Evolutionary conservation across 2,329 filamentous ascomycete genomes (phyloP), one percentile per base, ranked within the genome.

Genomic region (Aspergillus brasiliensis): DNA sequence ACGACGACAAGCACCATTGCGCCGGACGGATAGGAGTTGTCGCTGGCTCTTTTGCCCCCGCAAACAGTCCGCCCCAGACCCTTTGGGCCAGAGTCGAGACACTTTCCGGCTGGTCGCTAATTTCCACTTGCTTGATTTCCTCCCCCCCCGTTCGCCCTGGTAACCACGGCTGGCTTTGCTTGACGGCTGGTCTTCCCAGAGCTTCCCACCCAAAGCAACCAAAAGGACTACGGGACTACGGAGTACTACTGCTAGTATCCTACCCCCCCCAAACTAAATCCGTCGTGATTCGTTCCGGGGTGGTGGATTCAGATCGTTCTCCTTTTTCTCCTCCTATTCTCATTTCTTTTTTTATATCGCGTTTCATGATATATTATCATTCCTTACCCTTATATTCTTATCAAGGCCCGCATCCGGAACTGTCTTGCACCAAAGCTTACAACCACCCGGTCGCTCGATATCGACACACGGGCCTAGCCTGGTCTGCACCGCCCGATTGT

Each of bases 51-150:
- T 19, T 49, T 49, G 46, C 46, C 71, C 70, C 71, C 70, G 69
- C 71, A 72, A 70, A 71, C 63, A 62, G 65, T 66, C 60, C 60
- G 65, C 62, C 67, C 65, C 62, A 68, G 66, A 62, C 61, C 62
- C 37, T 54, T 42, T 49, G 37, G 37, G 27, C 51, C 15, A 21
- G 46, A 58, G 42, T 51, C 37, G 23, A 42, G 52, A 55, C 37
- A 44, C 38, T 31, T 51, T 38, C 19, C 25, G 37, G 51, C 34
- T n/a, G 8, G 17, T 40, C 34, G 27, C 34, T 61, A 60, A 53
- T 57, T 56, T 59, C 55, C 34, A 47, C 37, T 54, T 34, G 31
- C 31, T 34, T 15, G 31, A 34, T 5, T 3, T n/a, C 34, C 3
- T n/a, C 55, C 27, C 60, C 40, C 58, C 59, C 59, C 62, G 67